Base-by-base conservation (phyloP, 208 protist genomes). In the Phytomonas serpens region DNA sequence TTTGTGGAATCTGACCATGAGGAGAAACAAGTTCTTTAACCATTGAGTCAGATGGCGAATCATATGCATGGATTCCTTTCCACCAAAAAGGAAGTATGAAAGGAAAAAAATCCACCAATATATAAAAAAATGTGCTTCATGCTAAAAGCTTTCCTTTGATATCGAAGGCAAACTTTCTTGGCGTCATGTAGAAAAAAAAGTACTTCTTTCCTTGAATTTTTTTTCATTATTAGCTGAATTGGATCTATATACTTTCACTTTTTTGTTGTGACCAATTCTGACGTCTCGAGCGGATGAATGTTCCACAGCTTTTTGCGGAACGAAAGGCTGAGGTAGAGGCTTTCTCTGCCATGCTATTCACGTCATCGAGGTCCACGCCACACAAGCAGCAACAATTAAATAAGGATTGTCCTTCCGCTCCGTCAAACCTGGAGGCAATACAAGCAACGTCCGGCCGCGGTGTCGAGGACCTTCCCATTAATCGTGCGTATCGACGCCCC, bases 401-500 rank as follows among this genome's bases (percentile, higher is more conserved):
- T 30, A 64, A 30, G 61, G 30, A 64, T 40, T 11, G 37, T 40
- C 11, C 37, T 40, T 11, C 7, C 37, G 11, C 4, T 11, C 7
- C 11, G 7, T 40, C 11, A 40, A 11, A 11, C 11, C 37, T 40
- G 11, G 37, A 40, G 4, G 11, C 4, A 13, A 40, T 11, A 40
- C 11, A 11, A 4, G 37, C 7, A 40, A 40, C 37, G 37, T 40
- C 37, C 4, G 37, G 37, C 37, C 11, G 37, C 37, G 11, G 37
- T 11, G 37, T 40, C 11, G 37, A 11, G 7, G 37, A 40, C 37
- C 37, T 40, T 11, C 37, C 37, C 37, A 4, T 40, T 40, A 65
- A 65, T 31, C 64, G 75, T 13, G 31, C 74, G 9, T 89, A 93
- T 63, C 88, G 88, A 47, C 86, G 88, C 30, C 88, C 88, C 2